A percentile compares a stretch with the other conserved stretches of the same genome.
These are phyloP conservation scores for Chlorella sp. DNA, from an alignment of 139 green algal genomes.

Conservation along the genomic window DNA sequence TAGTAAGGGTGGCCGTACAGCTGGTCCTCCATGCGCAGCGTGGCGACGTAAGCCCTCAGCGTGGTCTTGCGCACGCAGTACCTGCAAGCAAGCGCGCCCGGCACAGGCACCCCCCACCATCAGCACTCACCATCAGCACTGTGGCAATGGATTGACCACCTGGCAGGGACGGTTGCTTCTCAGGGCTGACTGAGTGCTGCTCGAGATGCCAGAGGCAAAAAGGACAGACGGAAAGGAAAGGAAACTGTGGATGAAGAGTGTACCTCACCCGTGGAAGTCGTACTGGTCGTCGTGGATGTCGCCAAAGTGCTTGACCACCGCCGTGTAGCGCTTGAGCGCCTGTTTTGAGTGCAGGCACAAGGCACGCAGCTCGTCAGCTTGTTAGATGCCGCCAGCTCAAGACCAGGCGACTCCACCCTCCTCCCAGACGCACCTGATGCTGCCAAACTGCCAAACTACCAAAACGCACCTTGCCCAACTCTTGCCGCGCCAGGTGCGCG, in stretches of 20 bases:
- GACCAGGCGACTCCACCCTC: too few species aligned
- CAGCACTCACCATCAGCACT: too few species aligned
- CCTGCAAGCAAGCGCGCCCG: not conserved
- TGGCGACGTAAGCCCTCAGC: constrained; percentile 85
- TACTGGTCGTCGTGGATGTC: constrained; percentile 96
- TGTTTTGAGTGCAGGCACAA: too few species aligned
- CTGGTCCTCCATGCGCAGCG: constrained; percentile 82
- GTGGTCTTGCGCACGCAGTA: constrained; percentile 94
- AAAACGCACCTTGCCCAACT: constrained; percentile 40
- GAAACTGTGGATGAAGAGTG: too few species aligned
- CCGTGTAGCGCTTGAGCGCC: constrained; percentile 82
- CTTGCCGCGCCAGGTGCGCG: constrained; percentile 37
- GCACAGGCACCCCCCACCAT: not conserved
- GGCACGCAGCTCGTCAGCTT: too few species aligned
- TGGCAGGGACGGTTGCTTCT: not conserved
- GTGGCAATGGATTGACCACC: too few species aligned
- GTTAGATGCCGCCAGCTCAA: too few species aligned
- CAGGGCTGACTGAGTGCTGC: too few species aligned
- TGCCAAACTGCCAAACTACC: too few species aligned
- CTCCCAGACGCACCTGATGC: too few species aligned
- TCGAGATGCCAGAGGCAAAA: too few species aligned
- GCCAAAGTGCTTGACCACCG: constrained; percentile 76
- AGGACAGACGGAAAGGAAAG: too few species aligned
- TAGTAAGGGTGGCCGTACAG: constrained; percentile 68
- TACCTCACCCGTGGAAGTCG: constrained; percentile 94